phyloP scores from a whole-genome alignment of 352 stramenopile species.

The Phytophthora cactorum region DNA sequence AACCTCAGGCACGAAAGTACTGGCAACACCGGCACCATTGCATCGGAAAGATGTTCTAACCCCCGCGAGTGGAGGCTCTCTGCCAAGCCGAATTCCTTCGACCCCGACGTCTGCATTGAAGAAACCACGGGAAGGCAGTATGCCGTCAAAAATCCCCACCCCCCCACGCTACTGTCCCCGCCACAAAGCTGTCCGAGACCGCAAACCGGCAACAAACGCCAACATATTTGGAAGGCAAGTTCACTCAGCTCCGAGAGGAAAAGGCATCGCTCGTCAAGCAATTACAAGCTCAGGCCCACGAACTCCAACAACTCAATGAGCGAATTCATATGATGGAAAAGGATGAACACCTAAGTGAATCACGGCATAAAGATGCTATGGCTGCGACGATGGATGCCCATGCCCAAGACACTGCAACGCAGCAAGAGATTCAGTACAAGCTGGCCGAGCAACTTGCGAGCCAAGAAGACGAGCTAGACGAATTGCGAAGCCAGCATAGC shows the following conservation, averaged over 20 bases:
- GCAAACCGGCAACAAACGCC: not conserved
- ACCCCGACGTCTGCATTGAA: slow-evolving; percentile 37
- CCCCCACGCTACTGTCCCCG: slow-evolving; percentile 13
- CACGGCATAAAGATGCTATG: slow-evolving; percentile 28
- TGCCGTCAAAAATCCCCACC: slow-evolving; percentile 30
- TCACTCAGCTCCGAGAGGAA: slow-evolving; percentile 38
- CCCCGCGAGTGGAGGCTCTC: not conserved
- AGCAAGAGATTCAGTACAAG: slow-evolving; percentile 28
- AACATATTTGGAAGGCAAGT: slow-evolving; percentile 20
- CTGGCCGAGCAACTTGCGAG: slow-evolving; percentile 24
- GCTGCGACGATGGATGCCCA: slow-evolving; percentile 12
- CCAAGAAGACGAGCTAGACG: slow-evolving; percentile 17
- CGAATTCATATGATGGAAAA: slow-evolving; percentile 39
- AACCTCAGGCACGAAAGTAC: not conserved
- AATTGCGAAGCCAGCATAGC: slow-evolving; percentile 8
- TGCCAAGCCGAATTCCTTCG: slow-evolving; percentile 34
- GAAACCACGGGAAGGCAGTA: slow-evolving; percentile 21
- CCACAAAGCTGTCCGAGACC: slow-evolving; percentile 7
- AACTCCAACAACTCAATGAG: slow-evolving; percentile 29
- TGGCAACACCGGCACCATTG: not conserved
- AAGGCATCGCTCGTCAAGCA: slow-evolving; percentile 32
- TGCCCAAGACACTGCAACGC: slow-evolving; percentile 17
- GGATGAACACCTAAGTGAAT: slow-evolving; percentile 22
- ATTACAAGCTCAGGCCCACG: slow-evolving; percentile 24
- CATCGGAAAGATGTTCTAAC: not conserved